Percentiles rank a stretch among this genome's conserved stretches.
These are phyloP conservation scores for Rhizopus arrhizus DNA, from an alignment of 371 early-diverging fungal genomes.

Conservation along the genomic window DNA sequence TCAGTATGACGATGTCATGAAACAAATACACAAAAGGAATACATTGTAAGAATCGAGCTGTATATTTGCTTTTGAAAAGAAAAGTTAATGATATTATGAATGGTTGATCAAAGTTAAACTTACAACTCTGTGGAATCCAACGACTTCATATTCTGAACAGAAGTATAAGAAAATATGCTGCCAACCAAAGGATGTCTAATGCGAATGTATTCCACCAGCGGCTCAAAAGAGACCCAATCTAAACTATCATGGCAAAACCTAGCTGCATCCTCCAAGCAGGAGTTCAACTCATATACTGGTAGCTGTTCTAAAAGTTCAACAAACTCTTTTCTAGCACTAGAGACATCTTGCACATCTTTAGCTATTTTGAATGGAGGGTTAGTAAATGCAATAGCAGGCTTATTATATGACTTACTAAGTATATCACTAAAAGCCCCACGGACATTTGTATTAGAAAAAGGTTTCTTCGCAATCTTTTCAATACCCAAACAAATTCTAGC, in stretches of 20 bases:
- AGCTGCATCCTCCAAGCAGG: slow-evolving; percentile 20
- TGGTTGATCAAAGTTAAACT: neutral
- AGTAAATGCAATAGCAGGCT: neutral
- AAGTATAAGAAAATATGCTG: slow-evolving; percentile 40
- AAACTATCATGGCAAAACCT: slow-evolving; percentile 21
- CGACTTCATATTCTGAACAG: slow-evolving; percentile 19
- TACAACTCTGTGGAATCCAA: slow-evolving; percentile 26
- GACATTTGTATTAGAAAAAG: neutral
- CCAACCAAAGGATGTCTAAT: slow-evolving; percentile 52
- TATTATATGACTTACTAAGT: slow-evolving; percentile 9
- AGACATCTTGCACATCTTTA: slow-evolving; percentile 6
- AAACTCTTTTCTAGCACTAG: slow-evolving; percentile 16
- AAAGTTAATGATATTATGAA: neutral
- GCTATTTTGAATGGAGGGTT: neutral
- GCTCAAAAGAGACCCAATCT: slow-evolving; percentile 32
- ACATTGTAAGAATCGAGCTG: slow-evolving; percentile 28
- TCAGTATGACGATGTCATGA: slow-evolving; percentile 26
- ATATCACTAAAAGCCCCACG: slow-evolving; percentile 7
- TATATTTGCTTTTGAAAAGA: slow-evolving; percentile 11
- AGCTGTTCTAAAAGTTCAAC: slow-evolving; percentile 21
- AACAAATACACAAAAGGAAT: slow-evolving; percentile 46
- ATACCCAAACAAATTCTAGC: slow-evolving; percentile 20
- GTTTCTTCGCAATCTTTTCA: neutral
- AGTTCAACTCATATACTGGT: slow-evolving; percentile 28
- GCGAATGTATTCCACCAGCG: slow-evolving; percentile 43